Conservation (phyloP, 768 basidiomycete species). For the Lactifluus volemus region DNA sequence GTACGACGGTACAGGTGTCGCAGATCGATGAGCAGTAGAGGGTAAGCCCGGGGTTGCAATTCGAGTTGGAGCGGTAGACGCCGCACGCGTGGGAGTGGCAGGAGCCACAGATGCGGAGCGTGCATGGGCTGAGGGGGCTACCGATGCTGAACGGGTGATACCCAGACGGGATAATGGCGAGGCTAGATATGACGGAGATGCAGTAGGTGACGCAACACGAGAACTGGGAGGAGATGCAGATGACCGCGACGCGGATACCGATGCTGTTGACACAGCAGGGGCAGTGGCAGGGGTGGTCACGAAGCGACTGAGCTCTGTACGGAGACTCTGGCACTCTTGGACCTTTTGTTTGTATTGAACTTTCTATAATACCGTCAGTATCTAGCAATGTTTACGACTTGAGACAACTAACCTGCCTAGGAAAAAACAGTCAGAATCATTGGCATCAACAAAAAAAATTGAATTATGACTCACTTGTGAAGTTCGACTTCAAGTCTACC, state of each 20-base stretch:
- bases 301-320: conserved; percentile 19
- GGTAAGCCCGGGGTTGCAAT: conserved; percentile 12
- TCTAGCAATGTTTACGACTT: neutral
- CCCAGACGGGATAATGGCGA: conserved; percentile 12
- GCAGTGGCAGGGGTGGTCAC: conserved; percentile 6
- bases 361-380: conserved; percentile 15
- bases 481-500: conserved; percentile 61
- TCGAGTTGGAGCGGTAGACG: conserved; percentile 8
- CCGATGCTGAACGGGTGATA: conserved; percentile 12
- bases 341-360: conserved; percentile 20
- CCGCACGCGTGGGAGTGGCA: conserved; percentile 8
- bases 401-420: conserved; percentile 16
- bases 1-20: conserved; percentile 12
- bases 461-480: conserved; percentile 46
- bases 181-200: conserved; percentile 6
- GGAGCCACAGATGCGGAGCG: conserved; percentile 18
- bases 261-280: conserved; percentile 8
- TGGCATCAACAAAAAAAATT: neutral
- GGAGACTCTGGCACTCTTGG: conserved; percentile 21
- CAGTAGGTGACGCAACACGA: conserved; percentile 20
- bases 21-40: conserved; percentile 10
- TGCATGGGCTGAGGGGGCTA: conserved; percentile 1
- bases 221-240: conserved; percentile 17
- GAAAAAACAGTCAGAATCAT: neutral
- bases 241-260: conserved; percentile 12